Conservation (phyloP, 345 rosid species). For the Pistacia vera region DNA sequence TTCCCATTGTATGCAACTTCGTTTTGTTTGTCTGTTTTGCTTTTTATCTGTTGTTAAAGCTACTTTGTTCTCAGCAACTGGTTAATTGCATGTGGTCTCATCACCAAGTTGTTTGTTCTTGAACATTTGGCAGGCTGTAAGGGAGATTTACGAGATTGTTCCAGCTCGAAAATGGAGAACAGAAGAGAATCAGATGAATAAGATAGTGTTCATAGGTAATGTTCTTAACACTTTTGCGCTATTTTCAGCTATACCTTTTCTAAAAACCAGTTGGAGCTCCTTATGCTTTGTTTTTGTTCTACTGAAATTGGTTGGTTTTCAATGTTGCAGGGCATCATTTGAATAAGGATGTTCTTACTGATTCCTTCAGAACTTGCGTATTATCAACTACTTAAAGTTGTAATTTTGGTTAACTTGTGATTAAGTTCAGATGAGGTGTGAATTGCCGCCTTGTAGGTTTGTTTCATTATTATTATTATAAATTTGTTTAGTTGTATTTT, state of each 20-base stretch:
- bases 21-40: not conserved
- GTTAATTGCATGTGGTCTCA: slow-evolving; percentile 3
- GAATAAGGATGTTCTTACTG: slow-evolving; percentile 55
- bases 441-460: not conserved
- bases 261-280: not conserved
- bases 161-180: slow-evolving; percentile 78
- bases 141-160: slow-evolving; percentile 88
- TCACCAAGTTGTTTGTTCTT: slow-evolving; percentile 19
- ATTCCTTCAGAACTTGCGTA: slow-evolving; percentile 54
- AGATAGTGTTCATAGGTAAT: slow-evolving; percentile 87
- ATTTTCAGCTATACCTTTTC: not conserved
- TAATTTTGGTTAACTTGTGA: not conserved
- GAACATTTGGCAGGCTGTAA: slow-evolving; percentile 68
- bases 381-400: slow-evolving; percentile 15
- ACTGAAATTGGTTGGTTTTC: slow-evolving; percentile 10
- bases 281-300: slow-evolving; percentile 6
- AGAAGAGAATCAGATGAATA: slow-evolving; percentile 55
- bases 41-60: not conserved
- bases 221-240: slow-evolving; percentile 7
- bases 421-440: not conserved
- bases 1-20: not conserved
- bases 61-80: not conserved
- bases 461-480: not conserved
- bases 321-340: slow-evolving; percentile 70
- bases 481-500: too few species aligned